Conservation (phyloP, 306 rosid genomes). For the Nissolia schottii region DNA sequence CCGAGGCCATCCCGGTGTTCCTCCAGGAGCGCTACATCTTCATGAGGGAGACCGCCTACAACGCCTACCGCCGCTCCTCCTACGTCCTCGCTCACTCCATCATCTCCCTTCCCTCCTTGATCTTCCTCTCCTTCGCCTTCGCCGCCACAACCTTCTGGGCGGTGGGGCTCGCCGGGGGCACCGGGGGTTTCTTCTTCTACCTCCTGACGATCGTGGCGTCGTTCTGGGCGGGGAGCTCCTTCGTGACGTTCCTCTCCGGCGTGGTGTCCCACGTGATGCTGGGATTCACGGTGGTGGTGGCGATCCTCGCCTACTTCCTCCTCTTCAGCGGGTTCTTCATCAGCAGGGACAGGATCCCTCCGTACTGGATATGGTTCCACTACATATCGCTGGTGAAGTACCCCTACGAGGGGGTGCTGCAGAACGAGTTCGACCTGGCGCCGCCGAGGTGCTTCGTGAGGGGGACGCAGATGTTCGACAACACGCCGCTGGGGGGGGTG, state of each 20-base stretch:
- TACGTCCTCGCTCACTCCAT: constrained; percentile 73
- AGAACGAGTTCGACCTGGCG: constrained; percentile 53
- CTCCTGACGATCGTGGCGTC: constrained; percentile 42
- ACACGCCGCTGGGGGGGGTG: constrained; percentile 53
- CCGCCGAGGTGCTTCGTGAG: constrained; percentile 58
- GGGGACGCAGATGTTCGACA: constrained; percentile 79
- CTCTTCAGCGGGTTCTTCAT: constrained; percentile 93
- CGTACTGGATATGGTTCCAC: constrained; percentile 89
- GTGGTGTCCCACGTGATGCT: constrained; percentile 79
- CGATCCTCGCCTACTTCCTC: constrained; percentile 69
- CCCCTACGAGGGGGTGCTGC: constrained; percentile 81
- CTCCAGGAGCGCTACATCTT: constrained; percentile 96
- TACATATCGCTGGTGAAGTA: constrained; percentile 78
- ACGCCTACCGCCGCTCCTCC: constrained; percentile 89
- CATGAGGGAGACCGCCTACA: constrained; percentile 93
- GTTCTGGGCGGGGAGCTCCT: constrained; percentile 89
- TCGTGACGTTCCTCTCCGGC: constrained; percentile 85
- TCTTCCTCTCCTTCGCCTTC: constrained; percentile 62
- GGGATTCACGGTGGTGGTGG: constrained; percentile 84
- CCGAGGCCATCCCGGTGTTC: constrained; percentile 79
- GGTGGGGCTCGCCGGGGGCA: constrained; percentile 67
- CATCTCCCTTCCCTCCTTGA: constrained; percentile 59
- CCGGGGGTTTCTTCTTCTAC: constrained; percentile 55
- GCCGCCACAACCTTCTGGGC: constrained; percentile 76
- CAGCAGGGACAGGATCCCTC: constrained; percentile 64